Base-by-base conservation (phyloP, 352 stramenopile genomes). In the Phytophthora ramorum region DNA sequence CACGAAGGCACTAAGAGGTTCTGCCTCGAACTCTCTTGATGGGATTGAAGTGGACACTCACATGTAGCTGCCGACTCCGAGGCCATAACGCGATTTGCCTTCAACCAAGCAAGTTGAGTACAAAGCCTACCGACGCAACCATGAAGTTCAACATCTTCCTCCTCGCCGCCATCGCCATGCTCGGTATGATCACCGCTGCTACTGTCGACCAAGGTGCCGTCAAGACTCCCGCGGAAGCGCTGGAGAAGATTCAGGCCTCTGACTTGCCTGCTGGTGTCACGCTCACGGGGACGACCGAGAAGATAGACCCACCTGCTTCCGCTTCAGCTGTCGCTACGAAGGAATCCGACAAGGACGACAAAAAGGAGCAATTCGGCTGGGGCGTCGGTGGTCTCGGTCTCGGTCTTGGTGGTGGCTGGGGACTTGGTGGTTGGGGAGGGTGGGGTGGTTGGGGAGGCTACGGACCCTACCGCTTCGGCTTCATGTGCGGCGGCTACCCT, bases 391-490 rank as follows among this genome's bases (percentile, higher is more conserved):
- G 34, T n/a, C 40, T n/a, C 38, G 37, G 38, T 35, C 28, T 19
- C 2, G 51, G 51, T 20, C 22, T 50, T 8, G 49, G 40, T 35
- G 54, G 54, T 24, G 22, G 22, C 14, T 51, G 41, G n/a, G 53
- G 53, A 12, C 41, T 61, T 16, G 40, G 50, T 14, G 50, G 52
- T 1, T 60, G 52, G 52, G 52, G 38, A n/a, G 19, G 19, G 16
- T 50, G 52, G 52, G 52, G 52, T 32, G 52, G 52, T 3, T 24
- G 22, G 22, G 22, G 43, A 10, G 44, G 46, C 28, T 50, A 72
- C 98, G 98, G 9, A 70, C 96, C 69, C 98, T 98, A 55, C 96
- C 97, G 17, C 66, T 74, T 66, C 48, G 58, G 68, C 34, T 76
- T 65, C 52, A 34, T 24, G 2, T 72, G 47, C 35, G 52, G 59